Evolutionary conservation across 345 rosid genomes (phyloP).

Genomic region (Lumnitzera racemosa): DNA sequence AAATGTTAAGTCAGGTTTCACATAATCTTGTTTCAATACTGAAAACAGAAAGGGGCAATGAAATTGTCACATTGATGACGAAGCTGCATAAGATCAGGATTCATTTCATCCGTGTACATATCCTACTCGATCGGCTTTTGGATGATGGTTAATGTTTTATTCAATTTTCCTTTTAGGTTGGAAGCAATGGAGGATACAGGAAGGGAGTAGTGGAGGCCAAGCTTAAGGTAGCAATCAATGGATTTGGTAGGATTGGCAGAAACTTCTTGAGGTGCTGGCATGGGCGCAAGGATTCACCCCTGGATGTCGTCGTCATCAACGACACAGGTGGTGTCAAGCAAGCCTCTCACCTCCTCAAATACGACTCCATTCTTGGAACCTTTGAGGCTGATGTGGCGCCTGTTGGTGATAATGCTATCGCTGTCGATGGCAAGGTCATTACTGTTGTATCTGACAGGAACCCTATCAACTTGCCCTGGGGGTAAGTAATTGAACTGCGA

Average conservation of each 20-base stretch:
- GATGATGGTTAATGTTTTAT: not conserved
- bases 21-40: no score
- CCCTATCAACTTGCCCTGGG: conserved; percentile 78
- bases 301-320: conserved; percentile 83
- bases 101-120: no score
- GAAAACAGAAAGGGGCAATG: no score
- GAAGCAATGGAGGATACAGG: conserved; percentile 64
- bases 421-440: conserved; percentile 98
- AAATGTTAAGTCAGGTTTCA: no score
- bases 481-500: conserved; percentile 32
- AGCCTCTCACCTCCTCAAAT: conserved; percentile 95
- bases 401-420: conserved; percentile 64
- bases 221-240: conserved; percentile 88
- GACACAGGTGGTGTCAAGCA: conserved; percentile 96
- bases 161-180: conserved; percentile 25
- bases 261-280: conserved; percentile 99
- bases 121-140: not conserved
- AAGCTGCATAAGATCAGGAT: no score
- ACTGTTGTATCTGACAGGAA: conserved; percentile 77
- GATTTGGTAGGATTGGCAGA: conserved; percentile 89
- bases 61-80: no score
- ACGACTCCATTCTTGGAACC: conserved; percentile 92
- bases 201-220: conserved; percentile 65
- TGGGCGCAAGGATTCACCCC: conserved; percentile 83
- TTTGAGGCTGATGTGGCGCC: conserved; percentile 93